phyloP scores from a whole-genome alignment of 1,139 yeast genomes.

The Yamadazyma dushanensis region DNA sequence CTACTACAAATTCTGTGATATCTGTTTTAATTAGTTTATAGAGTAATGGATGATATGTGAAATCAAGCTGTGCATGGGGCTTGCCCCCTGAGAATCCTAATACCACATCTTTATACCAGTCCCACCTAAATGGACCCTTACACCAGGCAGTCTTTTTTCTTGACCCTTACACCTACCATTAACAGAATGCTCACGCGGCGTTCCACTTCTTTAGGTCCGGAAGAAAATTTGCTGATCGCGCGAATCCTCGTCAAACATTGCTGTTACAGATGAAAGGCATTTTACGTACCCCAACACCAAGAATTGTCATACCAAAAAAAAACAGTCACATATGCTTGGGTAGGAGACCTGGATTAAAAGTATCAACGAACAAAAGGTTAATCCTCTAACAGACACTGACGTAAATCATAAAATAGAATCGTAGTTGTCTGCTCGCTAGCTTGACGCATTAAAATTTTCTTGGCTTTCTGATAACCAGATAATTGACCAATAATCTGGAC shows the following conservation, averaged over 20 bases:
- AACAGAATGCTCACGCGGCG: background rate
- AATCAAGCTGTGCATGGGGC: too few species aligned
- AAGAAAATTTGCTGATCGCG: background rate
- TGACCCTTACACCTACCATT: background rate
- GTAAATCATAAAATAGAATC: too few species aligned
- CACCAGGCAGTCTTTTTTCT: background rate
- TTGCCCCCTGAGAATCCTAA: too few species aligned
- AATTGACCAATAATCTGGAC: background rate
- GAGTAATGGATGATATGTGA: too few species aligned
- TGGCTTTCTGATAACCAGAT: background rate
- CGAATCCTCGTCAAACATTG: background rate
- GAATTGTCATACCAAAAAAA: background rate
- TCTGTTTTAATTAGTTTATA: slow-evolving; percentile 15
- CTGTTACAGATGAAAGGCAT: too few species aligned
- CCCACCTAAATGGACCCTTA: background rate
- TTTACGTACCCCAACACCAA: background rate
- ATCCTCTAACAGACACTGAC: too few species aligned
- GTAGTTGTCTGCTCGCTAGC: too few species aligned
- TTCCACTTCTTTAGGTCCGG: too few species aligned
- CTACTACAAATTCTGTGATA: slow-evolving; percentile 15
- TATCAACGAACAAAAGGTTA: too few species aligned
- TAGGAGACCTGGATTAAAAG: too few species aligned
- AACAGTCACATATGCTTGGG: too few species aligned
- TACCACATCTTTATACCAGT: too few species aligned
- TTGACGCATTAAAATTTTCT: background rate